A percentile compares a stretch with the other conserved stretches of the same genome.
Evolutionary conservation across 2,329 filamentous ascomycete genomes (phyloP).

Genomic region (Diaporthe nobilis): DNA sequence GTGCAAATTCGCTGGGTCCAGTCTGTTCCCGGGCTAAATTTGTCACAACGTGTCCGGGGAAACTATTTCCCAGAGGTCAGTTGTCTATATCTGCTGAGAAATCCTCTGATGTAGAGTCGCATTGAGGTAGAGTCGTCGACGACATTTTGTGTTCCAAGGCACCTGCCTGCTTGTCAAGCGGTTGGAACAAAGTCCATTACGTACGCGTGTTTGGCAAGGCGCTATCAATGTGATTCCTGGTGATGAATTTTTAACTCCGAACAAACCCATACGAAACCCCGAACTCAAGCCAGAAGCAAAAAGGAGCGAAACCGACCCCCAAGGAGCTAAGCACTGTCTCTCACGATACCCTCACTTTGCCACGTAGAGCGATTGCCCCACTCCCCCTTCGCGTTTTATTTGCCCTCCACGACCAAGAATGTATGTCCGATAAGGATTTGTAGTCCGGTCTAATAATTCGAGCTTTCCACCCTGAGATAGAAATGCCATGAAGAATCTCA

Average conservation of each 20-base stretch:
- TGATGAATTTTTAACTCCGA: background rate
- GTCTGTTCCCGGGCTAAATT: background rate
- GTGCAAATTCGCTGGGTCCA: background rate
- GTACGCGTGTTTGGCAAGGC: background rate
- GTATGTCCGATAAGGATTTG: background rate
- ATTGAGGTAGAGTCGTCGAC: slow-evolving; percentile 14
- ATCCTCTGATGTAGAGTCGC: background rate
- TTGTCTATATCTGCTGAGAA: slow-evolving; percentile 7
- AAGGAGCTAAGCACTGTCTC: background rate
- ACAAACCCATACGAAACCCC: too few relatives aligned
- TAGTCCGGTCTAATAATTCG: too few relatives aligned
- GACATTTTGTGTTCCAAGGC: background rate
- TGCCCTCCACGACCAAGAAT: background rate
- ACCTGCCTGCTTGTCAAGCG: background rate
- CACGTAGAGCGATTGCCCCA: background rate
- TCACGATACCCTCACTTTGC: background rate
- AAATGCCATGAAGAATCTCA: background rate
- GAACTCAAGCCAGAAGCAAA: background rate
- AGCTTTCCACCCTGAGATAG: background rate
- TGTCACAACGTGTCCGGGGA: background rate
- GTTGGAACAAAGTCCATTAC: background rate
- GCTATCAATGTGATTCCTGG: background rate
- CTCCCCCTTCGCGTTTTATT: background rate
- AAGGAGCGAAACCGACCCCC: background rate
- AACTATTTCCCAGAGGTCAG: slow-evolving; percentile 17